Percentiles rank a stretch among this genome's conserved stretches.
These are phyloP conservation scores for Astrothelium macrocarpum DNA, from an alignment of 495 filamentous ascomycete genomes.

Conservation along the genomic window DNA sequence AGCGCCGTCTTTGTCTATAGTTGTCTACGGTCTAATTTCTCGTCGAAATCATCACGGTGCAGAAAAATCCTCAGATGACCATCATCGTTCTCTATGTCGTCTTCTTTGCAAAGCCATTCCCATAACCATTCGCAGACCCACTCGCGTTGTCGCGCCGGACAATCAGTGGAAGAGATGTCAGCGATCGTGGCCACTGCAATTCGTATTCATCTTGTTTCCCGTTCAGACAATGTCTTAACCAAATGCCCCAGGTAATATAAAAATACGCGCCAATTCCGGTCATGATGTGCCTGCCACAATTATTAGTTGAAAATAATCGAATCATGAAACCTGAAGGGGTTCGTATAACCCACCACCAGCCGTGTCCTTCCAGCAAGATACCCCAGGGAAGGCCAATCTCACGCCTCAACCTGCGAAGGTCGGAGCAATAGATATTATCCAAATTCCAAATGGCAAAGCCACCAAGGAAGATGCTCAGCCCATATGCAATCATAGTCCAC, in stretches of 20 bases:
- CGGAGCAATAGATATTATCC: slow-evolving; percentile 72
- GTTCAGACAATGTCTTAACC: slow-evolving; percentile 64
- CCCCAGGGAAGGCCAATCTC: slow-evolving; percentile 81
- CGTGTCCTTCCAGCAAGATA: slow-evolving; percentile 81
- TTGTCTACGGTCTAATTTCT: no score
- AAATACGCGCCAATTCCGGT: slow-evolving; percentile 65
- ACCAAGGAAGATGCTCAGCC: slow-evolving; percentile 66
- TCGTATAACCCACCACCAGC: slow-evolving; percentile 74
- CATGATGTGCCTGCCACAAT: slow-evolving; percentile 49
- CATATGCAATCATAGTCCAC: slow-evolving; percentile 65
- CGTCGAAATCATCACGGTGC: no score
- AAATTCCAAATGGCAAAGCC: slow-evolving; percentile 84
- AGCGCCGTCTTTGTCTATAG: no score
- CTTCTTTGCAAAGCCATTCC: slow-evolving; percentile 39
- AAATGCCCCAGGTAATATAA: slow-evolving; percentile 80
- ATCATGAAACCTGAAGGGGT: not conserved
- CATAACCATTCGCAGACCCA: slow-evolving; percentile 11
- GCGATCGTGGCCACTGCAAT: slow-evolving; percentile 54
- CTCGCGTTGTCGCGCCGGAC: slow-evolving; percentile 27
- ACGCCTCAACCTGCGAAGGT: slow-evolving; percentile 60
- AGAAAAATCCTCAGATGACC: not conserved
- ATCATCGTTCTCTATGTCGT: slow-evolving; percentile 20
- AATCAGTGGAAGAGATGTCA: slow-evolving; percentile 56
- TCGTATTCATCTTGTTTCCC: slow-evolving; percentile 6
- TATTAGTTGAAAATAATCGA: slow-evolving; percentile 14